Base-by-base conservation (phyloP, 768 basidiomycete genomes). In the Tephrocybe sp. region DNA sequence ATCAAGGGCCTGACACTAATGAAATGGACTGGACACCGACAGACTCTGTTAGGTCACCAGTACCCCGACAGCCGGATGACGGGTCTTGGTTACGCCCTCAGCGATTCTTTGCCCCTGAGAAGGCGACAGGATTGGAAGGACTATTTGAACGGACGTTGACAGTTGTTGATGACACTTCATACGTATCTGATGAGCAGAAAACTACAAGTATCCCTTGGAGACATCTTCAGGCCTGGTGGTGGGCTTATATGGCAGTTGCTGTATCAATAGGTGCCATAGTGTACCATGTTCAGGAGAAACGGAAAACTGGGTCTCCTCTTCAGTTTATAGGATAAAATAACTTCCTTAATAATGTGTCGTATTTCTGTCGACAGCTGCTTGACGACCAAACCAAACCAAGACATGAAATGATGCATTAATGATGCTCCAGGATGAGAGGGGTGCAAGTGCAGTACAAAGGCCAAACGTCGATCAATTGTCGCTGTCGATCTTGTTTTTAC, bases 101-200 rank as follows among this genome's bases (percentile, higher is more conserved):
- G 56, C 75, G 77, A 12, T 91, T 89, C 61, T 91, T 89, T 56
- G 78, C 86, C 13, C 88, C 87, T 0, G 87, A 89, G 62, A 78
- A 81, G 52, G 86, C 87, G 1, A 91, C 88, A 1, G 88, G 88
- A 12, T 73, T 91, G 7, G 88, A 91, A 64, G 72, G 75, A 30
- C 66, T 91, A 13, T 84, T 90, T 53, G 82, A 83, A 49, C 73
- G 70, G 53, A 82, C 86, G 9, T 76, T 73, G 42, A 67, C 86
- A 7, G 69, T 70, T 28, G 69, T 69, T 19, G 82, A 86, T 44
- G 82, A 83, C 44, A 51, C 55, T 16, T 47, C 53, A 11, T 30
- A 37, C 11, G 22, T 25, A 12, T 16, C 25, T 25, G 41, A 26
- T 4, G 38, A 39, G 22, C 26, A 37, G 22, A 51, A 49, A 37